Conservation (phyloP, 1,139 yeast genomes). For the Blastobotrys indianensis region DNA sequence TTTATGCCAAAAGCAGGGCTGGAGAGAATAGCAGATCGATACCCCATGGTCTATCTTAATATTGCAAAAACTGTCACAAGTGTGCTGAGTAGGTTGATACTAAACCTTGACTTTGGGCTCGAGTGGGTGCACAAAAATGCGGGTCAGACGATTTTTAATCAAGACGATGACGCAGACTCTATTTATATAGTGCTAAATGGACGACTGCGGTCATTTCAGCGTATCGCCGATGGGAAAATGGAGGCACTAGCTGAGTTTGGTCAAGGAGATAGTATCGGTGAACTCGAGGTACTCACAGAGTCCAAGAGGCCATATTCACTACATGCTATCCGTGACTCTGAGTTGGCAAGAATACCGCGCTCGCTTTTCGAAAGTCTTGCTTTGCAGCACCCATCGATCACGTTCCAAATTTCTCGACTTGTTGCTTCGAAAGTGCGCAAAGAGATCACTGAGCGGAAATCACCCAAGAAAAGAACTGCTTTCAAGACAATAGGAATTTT, state of each 20-base stretch:
- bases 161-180: constrained; percentile 87
- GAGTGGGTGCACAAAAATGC: constrained; percentile 94
- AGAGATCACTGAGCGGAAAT: too few species aligned
- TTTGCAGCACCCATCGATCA: constrained; percentile 77
- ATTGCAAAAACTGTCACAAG: constrained; percentile 68
- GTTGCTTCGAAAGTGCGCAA: constrained; percentile 65
- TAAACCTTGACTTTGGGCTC: constrained; percentile 80
- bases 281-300: constrained; percentile 88
- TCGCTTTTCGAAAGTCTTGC: constrained; percentile 81
- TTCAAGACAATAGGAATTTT: constrained; percentile 80
- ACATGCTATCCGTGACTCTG: constrained; percentile 89
- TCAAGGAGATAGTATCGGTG: constrained; percentile 93
- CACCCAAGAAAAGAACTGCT: constrained; percentile 34
- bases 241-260: constrained; percentile 71
- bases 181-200: constrained; percentile 90
- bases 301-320: constrained; percentile 65
- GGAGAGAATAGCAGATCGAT: constrained; percentile 64
- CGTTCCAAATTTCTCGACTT: constrained; percentile 82
- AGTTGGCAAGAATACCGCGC: constrained; percentile 88
- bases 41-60: constrained; percentile 68
- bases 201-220: constrained; percentile 62
- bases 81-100: constrained; percentile 58
- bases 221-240: constrained; percentile 29
- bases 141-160: constrained; percentile 71
- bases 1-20: constrained; percentile 58